Base-by-base conservation (phyloP, 192 early-diverging fungal species). In the Phlyctochytrium bullatum region DNA sequence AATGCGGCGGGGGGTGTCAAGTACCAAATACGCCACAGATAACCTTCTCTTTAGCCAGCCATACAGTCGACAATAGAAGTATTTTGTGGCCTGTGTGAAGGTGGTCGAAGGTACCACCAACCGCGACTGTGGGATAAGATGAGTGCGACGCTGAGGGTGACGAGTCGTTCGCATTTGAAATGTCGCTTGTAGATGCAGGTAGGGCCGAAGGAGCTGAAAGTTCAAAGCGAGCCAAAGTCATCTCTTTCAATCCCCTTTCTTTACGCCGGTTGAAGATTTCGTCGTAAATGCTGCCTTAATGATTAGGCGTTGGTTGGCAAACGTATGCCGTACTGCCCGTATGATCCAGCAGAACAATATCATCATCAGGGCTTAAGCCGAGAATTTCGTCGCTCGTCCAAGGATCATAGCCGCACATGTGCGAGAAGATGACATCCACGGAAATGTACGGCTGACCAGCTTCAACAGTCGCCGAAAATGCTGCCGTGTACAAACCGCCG, bases 41-140 rank as follows among this genome's bases (percentile, higher is more conserved):
- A 64, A 92, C 61, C 65, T 83, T 61, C 57, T 86, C 74, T 10
- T 75, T 73, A 2, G 92, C 73, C 6, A 93, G 76, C 73, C 89
- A 86, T 0, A 87, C 90, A 0, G 91, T 85, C 70, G 89, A 89
- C 0, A 92, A 89, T 33, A 99, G 80, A 16, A 99, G 75, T 34
- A 97, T 92, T 81, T 97, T 94, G 74, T 99, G 97, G 10, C 95
- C 97, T 0, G 85, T 76, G 65, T 99, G 97, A 56, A 99, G 76
- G 69, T 97, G 95, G 76, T 99, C 97, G 82, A 99, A 99, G 23
- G 97, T 97, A 17, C 97, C 97, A 27, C 97, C 97, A 3, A 96
- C 67, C 12, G 81, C 89, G 0, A 90, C 89, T 70, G 80, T 64
- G 24, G 73, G 12, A 50, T 50, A 50, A n/a, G 12, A 20, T 6